Percentiles rank a stretch among this genome's conserved stretches.
phyloP scores from a whole-genome alignment of 179 eudicot genomes.

The Beta lomatogona region DNA sequence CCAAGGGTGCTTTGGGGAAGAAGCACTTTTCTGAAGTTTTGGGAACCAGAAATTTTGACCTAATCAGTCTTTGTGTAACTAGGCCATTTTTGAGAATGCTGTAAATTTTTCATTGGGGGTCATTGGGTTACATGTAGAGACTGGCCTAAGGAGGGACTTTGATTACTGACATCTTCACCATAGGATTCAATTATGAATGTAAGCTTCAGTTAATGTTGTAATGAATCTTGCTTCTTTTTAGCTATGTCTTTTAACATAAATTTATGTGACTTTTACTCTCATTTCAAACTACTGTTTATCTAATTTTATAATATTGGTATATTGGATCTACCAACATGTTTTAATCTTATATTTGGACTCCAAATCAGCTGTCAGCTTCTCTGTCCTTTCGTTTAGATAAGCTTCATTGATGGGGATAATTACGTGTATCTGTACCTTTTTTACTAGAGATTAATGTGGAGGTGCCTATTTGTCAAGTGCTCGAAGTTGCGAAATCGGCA shows the following conservation, averaged over 20 bases:
- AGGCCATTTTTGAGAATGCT: constrained; percentile 41
- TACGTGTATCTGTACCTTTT: too few relatives aligned
- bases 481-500: too few relatives aligned
- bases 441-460: too few relatives aligned
- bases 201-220: constrained; percentile 21
- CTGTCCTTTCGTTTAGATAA: too few relatives aligned
- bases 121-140: constrained; percentile 37
- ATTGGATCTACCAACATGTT: too few relatives aligned
- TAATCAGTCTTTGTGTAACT: constrained; percentile 35
- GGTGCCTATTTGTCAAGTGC: too few relatives aligned
- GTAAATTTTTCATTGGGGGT: constrained; percentile 40
- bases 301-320: too few relatives aligned
- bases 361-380: too few relatives aligned
- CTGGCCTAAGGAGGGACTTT: constrained; percentile 19
- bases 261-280: background rate
- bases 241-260: background rate
- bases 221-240: background rate
- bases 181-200: constrained; percentile 28
- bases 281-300: too few relatives aligned
- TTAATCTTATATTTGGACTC: too few relatives aligned
- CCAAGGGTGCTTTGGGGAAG: constrained; percentile 21
- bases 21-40: constrained; percentile 29
- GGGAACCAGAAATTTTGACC: constrained; percentile 38
- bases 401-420: too few relatives aligned
- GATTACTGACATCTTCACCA: constrained; percentile 27